Conservation (phyloP, 2,329 filamentous ascomycete species). For the Fusarium torulosum region DNA sequence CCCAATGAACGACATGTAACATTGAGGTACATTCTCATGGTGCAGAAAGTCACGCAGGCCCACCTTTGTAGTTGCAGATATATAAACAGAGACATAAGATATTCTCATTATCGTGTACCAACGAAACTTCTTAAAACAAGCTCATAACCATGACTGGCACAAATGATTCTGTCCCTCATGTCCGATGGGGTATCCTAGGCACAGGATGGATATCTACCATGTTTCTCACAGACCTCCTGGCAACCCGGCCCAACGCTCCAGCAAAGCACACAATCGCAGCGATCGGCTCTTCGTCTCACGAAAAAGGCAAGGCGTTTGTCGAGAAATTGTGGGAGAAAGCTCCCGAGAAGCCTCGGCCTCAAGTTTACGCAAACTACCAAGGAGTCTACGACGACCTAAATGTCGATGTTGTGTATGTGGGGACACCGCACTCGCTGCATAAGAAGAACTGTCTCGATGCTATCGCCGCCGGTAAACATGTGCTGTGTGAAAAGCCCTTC, state of each 20-base stretch:
- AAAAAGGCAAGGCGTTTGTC: constrained; percentile 7
- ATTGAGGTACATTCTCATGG: neutral
- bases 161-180: neutral
- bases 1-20: neutral
- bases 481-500: constrained; percentile 62
- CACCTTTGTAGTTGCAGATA: neutral
- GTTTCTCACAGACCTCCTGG: constrained; percentile 18
- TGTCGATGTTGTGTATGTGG: constrained; percentile 61
- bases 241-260: constrained; percentile 9
- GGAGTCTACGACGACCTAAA: constrained; percentile 56
- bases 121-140: no score
- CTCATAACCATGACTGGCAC: constrained; percentile 27
- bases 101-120: no score
- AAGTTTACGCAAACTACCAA: constrained; percentile 44
- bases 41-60: constrained; percentile 9
- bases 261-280: constrained; percentile 14
- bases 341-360: neutral
- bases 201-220: constrained; percentile 36
- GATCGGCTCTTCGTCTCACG: constrained; percentile 3
- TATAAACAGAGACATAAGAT: neutral
- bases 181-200: constrained; percentile 28
- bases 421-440: constrained; percentile 60
- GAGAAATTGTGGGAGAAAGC: constrained; percentile 19
- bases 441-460: constrained; percentile 58
- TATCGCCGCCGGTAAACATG: constrained; percentile 58